phyloP scores from a whole-genome alignment of 192 early-diverging fungal species.

The Oehlia diaphana region DNA sequence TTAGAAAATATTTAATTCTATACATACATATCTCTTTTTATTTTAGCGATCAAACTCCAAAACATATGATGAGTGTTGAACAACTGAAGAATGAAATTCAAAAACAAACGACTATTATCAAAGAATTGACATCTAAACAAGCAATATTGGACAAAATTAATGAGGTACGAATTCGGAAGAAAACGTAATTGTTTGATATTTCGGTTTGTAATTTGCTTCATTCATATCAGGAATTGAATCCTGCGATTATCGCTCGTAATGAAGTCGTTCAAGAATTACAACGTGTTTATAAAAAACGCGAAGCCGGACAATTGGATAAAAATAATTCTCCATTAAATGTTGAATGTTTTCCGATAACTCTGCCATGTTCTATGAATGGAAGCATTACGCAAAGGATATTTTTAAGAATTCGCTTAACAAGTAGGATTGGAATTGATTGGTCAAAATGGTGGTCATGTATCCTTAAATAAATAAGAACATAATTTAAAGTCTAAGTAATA shows the following conservation, averaged over 20 bases:
- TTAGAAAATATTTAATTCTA: neutral
- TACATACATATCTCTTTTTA: neutral
- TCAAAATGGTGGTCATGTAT: slow-evolving; percentile 24
- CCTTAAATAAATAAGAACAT: neutral
- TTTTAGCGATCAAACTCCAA: slow-evolving; percentile 4
- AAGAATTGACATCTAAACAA: slow-evolving; percentile 19
- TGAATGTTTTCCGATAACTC: slow-evolving; percentile 9
- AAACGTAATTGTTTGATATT: neutral
- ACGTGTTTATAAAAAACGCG: slow-evolving; percentile 11
- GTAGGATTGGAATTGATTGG: slow-evolving; percentile 20
- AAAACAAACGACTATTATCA: slow-evolving; percentile 13
- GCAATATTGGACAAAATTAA: slow-evolving; percentile 10
- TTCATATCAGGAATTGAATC: neutral
- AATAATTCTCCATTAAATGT: neutral
- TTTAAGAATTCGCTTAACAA: slow-evolving; percentile 16
- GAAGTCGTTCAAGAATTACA: slow-evolving; percentile 18
- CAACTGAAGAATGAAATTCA: slow-evolving; percentile 20
- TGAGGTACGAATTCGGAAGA: neutral
- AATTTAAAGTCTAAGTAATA: neutral
- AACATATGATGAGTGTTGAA: neutral
- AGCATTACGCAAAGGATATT: neutral
- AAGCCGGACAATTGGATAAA: neutral
- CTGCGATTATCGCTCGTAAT: slow-evolving; percentile 22
- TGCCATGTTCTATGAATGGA: slow-evolving; percentile 16
- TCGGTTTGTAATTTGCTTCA: neutral